Evolutionary conservation across 495 filamentous ascomycete genomes (phyloP), one percentile per base, ranked within the genome.

Genomic region (Neohortaea acidophila): DNA sequence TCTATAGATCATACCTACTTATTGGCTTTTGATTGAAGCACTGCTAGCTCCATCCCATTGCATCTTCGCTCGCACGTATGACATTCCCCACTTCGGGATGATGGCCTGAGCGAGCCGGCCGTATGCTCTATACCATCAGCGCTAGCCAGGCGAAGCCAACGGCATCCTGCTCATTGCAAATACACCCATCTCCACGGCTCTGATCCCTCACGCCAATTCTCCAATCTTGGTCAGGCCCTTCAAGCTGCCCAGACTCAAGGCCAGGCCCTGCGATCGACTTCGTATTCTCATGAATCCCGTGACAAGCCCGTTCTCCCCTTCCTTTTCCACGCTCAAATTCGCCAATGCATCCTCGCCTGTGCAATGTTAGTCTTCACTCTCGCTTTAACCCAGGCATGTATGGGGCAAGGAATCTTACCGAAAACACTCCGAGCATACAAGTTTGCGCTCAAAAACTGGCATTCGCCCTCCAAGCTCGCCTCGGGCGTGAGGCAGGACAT

Each of bases 241-340:
- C 52, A 99, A 67, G 27, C 81, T 87, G 13, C 91, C 91, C 41
- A 99, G 65, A 58, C 86, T 94, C 43, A 99, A 64, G 2, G 91
- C 91, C 41, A 99, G 68, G 34, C 89, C 91, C 64, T 99, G 91
- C 4, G 84, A 93, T 51, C 91, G 80, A 67, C 85, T 94, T 61
- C 91, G 76, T 69, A 99, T 99, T 51, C 91, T 80, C 37, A 99
- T 83, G 58, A 99, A 99, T n/a, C 91, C 91, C 20, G 89, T 96
- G 44, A 99, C 80, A 4, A 85, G 85, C 20, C 91, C 89, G 54
- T 92, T 78, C 9, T 94, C 85, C 35, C 84, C 85, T 58, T 96
- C 84, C 63, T 94, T 89, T 56, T 99, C 91, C 51, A 99, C 93
- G 54, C 85, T 94, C 61, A 99, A 54, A 56, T 99, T 99, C 43